Conservation (phyloP, 1,284 basidiomycete genomes). For the Kwoniella shivajii region DNA sequence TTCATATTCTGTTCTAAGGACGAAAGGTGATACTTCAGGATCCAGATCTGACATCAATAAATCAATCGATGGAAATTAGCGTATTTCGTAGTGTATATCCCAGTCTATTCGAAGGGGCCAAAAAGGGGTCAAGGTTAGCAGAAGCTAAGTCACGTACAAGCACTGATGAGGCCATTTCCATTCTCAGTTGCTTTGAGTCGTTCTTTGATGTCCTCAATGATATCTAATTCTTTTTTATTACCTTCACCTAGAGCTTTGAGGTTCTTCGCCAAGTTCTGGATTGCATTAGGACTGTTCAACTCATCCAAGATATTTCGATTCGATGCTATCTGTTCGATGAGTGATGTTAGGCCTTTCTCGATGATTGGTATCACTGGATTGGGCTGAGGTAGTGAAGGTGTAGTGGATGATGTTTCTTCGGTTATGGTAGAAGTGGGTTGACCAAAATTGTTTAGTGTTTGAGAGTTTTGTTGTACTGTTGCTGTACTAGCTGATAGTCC, state of each 20-base stretch:
- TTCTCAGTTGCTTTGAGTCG: constrained; percentile 6
- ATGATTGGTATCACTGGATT: neutral
- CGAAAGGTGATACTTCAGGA: constrained; percentile 26
- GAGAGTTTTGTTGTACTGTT: too few relatives aligned
- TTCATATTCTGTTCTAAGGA: constrained; percentile 42
- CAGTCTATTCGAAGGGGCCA: too few relatives aligned
- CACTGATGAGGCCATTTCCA: neutral
- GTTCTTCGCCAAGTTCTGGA: constrained; percentile 35
- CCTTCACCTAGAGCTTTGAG: constrained; percentile 36
- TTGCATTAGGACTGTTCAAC: constrained; percentile 31
- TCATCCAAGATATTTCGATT: constrained; percentile 34
- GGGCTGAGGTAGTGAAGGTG: too few relatives aligned
- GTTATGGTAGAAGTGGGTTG: neutral
- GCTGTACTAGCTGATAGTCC: too few relatives aligned
- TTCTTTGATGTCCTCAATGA: constrained; percentile 32
- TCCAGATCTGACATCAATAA: constrained; percentile 18
- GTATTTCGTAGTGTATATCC: too few relatives aligned
- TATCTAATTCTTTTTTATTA: constrained; percentile 36
- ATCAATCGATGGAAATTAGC: too few relatives aligned
- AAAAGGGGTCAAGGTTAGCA: too few relatives aligned
- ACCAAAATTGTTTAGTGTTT: too few relatives aligned
- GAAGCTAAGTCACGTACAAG: too few relatives aligned
- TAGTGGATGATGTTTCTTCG: too few relatives aligned
- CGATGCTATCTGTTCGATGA: constrained; percentile 28
- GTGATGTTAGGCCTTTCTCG: constrained; percentile 15